Evolutionary conservation across 257 asterid species (phyloP).

Genomic region (Avicennia marina): DNA sequence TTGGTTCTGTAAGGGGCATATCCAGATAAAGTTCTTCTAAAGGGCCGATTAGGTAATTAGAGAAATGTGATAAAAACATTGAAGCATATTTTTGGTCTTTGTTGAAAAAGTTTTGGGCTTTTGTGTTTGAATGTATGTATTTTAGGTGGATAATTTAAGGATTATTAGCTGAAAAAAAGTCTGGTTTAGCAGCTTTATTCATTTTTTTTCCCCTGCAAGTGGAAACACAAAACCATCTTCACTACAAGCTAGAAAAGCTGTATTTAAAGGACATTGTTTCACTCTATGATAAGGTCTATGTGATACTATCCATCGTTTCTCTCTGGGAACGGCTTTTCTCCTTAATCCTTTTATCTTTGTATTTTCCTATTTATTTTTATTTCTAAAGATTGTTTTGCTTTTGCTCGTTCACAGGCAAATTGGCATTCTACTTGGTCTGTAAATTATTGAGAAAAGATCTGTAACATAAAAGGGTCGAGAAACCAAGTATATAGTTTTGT

Average conservation of each 20-base stretch:
- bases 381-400: slow-evolving; percentile 15
- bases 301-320: slow-evolving; percentile 35
- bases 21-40: slow-evolving; percentile 11
- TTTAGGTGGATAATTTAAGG: slow-evolving; percentile 4
- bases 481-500: background rate
- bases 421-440: slow-evolving; percentile 24
- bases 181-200: slow-evolving; percentile 18
- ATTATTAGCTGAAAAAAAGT: slow-evolving; percentile 16
- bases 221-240: slow-evolving; percentile 17
- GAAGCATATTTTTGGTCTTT: slow-evolving; percentile 14
- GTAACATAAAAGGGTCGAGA: slow-evolving; percentile 13
- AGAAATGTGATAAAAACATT: slow-evolving; percentile 1
- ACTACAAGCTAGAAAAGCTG: slow-evolving; percentile 27
- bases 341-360: slow-evolving; percentile 24
- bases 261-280: slow-evolving; percentile 35
- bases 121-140: background rate
- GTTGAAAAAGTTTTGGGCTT: slow-evolving; percentile 5
- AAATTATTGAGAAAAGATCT: slow-evolving; percentile 8
- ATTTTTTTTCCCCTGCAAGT: slow-evolving; percentile 18
- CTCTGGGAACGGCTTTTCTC: slow-evolving; percentile 29
- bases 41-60: slow-evolving; percentile 3
- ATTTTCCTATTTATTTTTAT: slow-evolving; percentile 21
- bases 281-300: slow-evolving; percentile 46
- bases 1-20: slow-evolving; percentile 13
- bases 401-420: slow-evolving; percentile 30